A percentile compares a stretch with the other conserved stretches of the same genome.
These are phyloP conservation scores for Apocynum venetum DNA, from an alignment of 257 asterid species.

Conservation along the genomic window DNA sequence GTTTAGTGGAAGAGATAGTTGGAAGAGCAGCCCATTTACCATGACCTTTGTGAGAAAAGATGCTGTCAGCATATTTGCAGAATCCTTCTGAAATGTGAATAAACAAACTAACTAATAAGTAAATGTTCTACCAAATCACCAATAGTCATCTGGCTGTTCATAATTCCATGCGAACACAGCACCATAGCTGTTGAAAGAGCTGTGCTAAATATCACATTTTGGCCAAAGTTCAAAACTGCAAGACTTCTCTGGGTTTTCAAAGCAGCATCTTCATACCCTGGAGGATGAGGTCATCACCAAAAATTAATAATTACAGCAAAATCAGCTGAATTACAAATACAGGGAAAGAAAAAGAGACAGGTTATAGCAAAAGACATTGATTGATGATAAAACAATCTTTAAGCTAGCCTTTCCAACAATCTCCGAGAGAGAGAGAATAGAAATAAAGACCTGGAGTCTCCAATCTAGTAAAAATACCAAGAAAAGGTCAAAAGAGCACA, in stretches of 20 bases:
- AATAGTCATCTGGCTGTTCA: constrained; percentile 82
- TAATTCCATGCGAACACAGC: constrained; percentile 80
- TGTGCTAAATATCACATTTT: constrained; percentile 74
- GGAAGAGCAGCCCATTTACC: constrained; percentile 97
- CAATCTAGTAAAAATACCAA: constrained; percentile 8
- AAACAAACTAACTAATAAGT: constrained; percentile 2
- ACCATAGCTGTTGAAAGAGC: constrained; percentile 96
- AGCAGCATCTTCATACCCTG: constrained; percentile 98
- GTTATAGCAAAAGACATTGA: neutral
- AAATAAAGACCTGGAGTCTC: neutral
- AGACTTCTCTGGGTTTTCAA: constrained; percentile 87
- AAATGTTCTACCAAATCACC: constrained; percentile 81
- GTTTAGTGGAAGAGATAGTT: constrained; percentile 94
- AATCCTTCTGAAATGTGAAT: neutral
- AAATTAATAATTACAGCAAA: constrained; percentile 9
- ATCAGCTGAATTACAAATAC: neutral
- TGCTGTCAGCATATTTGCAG: constrained; percentile 12
- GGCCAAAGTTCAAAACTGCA: constrained; percentile 89
- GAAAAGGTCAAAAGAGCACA: neutral
- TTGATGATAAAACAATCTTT: neutral
- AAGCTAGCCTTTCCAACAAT: neutral
- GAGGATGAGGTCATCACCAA: constrained; percentile 25
- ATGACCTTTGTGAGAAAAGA: constrained; percentile 55
- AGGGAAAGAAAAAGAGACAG: neutral
- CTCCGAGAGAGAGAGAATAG: neutral